phyloP scores from a whole-genome alignment of 305 asterid species.

The Nicotiana rustica region DNA sequence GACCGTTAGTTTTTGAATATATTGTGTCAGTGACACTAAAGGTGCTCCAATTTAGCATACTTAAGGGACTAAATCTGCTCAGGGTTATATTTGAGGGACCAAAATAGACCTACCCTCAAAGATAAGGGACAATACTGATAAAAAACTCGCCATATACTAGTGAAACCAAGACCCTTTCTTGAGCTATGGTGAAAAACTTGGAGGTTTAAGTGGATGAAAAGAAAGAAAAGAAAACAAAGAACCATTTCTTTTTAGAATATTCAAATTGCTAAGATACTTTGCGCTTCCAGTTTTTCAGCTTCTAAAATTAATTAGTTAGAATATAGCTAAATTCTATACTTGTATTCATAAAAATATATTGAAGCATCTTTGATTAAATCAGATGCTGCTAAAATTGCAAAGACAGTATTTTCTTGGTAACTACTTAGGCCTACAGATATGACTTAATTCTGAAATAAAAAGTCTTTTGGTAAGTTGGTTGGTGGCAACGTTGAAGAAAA shows the following conservation, averaged over 20 bases:
- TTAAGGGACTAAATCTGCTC: no score
- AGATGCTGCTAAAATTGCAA: constrained; percentile 24
- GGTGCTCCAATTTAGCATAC: no score
- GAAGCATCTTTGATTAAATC: not conserved
- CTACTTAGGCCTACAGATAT: constrained; percentile 14
- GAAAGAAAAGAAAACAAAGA: no score
- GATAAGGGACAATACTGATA: no score
- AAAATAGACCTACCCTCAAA: no score
- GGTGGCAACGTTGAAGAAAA: not conserved
- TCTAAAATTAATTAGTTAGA: not conserved
- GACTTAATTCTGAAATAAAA: not conserved
- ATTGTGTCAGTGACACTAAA: no score
- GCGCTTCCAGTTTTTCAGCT: not conserved
- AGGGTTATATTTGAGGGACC: no score
- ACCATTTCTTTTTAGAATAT: not conserved
- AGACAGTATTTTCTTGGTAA: not conserved
- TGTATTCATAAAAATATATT: not conserved
- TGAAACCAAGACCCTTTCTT: not conserved
- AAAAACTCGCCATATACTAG: not conserved
- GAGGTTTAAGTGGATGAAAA: constrained; percentile 11
- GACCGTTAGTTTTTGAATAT: no score
- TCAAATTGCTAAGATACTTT: not conserved
- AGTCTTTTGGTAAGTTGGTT: not conserved
- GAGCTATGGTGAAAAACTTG: not conserved
- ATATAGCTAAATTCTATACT: not conserved